Percentiles rank a stretch among this genome's conserved stretches.
Conservation (phyloP, 768 basidiomycete species). For the Boletus tylopilopsis region DNA sequence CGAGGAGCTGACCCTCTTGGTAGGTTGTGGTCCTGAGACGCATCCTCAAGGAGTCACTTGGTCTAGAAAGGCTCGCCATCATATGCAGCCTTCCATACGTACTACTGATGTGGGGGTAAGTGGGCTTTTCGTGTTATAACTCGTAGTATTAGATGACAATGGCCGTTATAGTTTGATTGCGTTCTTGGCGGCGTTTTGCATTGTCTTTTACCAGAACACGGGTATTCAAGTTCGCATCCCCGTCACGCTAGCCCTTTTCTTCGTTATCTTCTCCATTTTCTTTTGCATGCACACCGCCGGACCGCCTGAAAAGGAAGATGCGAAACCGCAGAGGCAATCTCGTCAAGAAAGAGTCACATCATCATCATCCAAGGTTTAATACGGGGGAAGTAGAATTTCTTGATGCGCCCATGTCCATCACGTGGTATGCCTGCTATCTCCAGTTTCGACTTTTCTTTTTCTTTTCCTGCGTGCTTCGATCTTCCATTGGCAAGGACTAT, state of each 20-base stretch:
- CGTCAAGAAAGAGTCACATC: not conserved
- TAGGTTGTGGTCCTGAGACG: conserved; percentile 27
- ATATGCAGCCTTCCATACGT: conserved; percentile 40
- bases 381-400: not conserved
- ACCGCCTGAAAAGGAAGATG: conserved; percentile 16
- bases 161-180: conserved; percentile 30
- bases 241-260: conserved; percentile 21
- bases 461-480: not conserved
- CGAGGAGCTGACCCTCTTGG: not conserved
- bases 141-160: not conserved
- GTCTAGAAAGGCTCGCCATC: conserved; percentile 37
- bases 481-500: not conserved
- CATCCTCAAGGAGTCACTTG: conserved; percentile 23
- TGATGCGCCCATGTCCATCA: no score
- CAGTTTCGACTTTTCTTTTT: not conserved
- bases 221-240: conserved; percentile 24
- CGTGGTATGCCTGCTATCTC: no score
- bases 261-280: conserved; percentile 22
- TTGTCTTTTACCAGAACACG: conserved; percentile 29
- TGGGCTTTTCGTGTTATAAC: not conserved
- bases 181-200: conserved; percentile 31
- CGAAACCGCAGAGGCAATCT: not conserved
- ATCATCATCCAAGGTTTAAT: conserved; percentile 5
- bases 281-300: conserved; percentile 29
- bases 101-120: conserved; percentile 39